Evolutionary conservation across 2,329 filamentous ascomycete genomes (phyloP), one percentile per base, ranked within the genome.

Genomic region (Emmonsiellopsis sp.): DNA sequence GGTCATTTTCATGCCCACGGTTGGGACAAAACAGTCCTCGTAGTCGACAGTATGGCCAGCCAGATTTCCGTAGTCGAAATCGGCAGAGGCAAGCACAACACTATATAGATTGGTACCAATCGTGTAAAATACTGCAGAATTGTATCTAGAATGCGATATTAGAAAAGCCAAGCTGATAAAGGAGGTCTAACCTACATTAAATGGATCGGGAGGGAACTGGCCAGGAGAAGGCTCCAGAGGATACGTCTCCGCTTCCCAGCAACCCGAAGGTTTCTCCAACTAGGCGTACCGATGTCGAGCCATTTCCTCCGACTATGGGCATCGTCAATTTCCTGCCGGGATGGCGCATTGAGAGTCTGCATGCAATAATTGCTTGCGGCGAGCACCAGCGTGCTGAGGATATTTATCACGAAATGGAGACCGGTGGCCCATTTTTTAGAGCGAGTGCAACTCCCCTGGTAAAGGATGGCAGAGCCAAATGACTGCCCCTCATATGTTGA

Each of bases 341-440:
- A 66, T 0, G 69, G 69, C 2, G 66, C 61, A 9, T 50, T 57
- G 7, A 68, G 52, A 51, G 57, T 63, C 57, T 72, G 69, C 67
- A 71, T 70, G 50, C 58, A 61, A 56, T 67, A 68, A 50, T 70
- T 72, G 35, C 63, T 65, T 1, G 64, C 64, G 6, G 58, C 59
- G 1, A 72, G 59, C 1, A 71, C 54, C 1, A 64, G 15, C 0
- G 67, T 70, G 26, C 63, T 65, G 8, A 72, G 48, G 7, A 66
- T 53, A 43, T 72, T 73, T 53, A 73, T 70, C 1, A 59, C 46
- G 2, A 70, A 16, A 57, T 70, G 67, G 8, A 66, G 46, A 56
- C 61, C 65, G 13, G 58, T 54, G 35, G 51, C 44, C 48, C 43
- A 50, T 2, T 34, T 43, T 37, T 49, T 53, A 6, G 55, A 45